These are phyloP conservation scores for Nannochloropsis gaditana DNA, from an alignment of 108 stramenopile species.

Conservation along the genomic window DNA sequence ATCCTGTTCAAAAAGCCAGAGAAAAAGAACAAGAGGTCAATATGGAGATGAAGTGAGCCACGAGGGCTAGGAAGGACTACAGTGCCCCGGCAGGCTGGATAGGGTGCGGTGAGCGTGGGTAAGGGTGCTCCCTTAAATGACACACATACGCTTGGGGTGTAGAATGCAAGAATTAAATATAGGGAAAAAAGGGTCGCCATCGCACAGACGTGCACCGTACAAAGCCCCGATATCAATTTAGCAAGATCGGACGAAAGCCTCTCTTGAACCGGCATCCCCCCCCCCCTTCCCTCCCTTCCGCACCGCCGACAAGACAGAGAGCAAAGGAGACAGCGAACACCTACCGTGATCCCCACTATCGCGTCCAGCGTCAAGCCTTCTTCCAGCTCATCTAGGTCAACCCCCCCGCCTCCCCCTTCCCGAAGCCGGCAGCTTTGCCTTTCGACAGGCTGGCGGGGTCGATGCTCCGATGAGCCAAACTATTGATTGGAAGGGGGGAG, in stretches of 20 bases:
- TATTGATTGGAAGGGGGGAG: neutral
- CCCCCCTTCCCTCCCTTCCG: neutral
- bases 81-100: neutral
- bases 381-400: conserved; percentile 39
- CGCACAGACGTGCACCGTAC: neutral
- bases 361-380: conserved; percentile 43
- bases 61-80: neutral
- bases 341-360: conserved; percentile 42
- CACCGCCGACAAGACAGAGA: neutral
- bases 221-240: neutral
- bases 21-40: too few species aligned
- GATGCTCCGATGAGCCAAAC: conserved; percentile 41
- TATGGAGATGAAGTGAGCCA: neutral
- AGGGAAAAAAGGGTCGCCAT: neutral
- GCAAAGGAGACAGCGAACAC: neutral
- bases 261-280: neutral
- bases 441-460: neutral
- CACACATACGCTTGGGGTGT: too few species aligned
- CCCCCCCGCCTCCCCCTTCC: conserved; percentile 1
- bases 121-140: too few species aligned
- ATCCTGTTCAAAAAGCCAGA: conserved; percentile 30
- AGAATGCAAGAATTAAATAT: too few species aligned
- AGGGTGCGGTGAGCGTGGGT: neutral
- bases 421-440: neutral
- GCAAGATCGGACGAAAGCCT: neutral